phyloP scores from a whole-genome alignment of 768 basidiomycete species.

The Amanita pallidorosea region DNA sequence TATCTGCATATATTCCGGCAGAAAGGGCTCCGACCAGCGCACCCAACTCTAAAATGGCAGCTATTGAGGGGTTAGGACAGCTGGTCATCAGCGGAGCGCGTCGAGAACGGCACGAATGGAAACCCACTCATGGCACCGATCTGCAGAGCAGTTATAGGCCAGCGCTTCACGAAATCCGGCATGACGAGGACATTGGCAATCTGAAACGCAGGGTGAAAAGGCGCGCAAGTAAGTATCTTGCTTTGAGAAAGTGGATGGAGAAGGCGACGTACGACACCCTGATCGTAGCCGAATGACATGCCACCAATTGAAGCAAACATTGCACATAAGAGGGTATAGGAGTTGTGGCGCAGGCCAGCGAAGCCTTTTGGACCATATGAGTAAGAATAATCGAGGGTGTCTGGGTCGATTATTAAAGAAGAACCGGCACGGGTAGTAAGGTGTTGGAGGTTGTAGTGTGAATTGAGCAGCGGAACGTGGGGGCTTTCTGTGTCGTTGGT shows the following conservation, averaged over 20 bases:
- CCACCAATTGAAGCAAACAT: conserved; percentile 72
- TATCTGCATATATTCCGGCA: conserved; percentile 61
- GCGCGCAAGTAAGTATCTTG: neutral
- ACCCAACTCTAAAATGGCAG: conserved; percentile 69
- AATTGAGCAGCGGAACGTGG: neutral
- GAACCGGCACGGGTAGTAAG: neutral
- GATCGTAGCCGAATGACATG: conserved; percentile 74
- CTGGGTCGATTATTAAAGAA: conserved; percentile 20
- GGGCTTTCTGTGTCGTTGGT: neutral
- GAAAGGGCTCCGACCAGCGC: conserved; percentile 66
- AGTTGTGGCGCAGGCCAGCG: conserved; percentile 51
- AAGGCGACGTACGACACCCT: conserved; percentile 45
- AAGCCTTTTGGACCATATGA: conserved; percentile 66
- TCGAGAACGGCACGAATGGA: neutral
- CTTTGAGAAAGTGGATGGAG: too few species aligned
- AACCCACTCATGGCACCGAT: conserved; percentile 68
- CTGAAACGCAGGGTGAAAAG: conserved; percentile 12
- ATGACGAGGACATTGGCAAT: conserved; percentile 83
- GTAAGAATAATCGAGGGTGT: conserved; percentile 45
- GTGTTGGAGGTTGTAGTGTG: neutral
- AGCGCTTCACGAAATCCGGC: conserved; percentile 57
- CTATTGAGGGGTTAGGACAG: conserved; percentile 21
- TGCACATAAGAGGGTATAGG: conserved; percentile 55
- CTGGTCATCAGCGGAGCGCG: neutral
- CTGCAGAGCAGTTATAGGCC: conserved; percentile 64